Percentiles rank a stretch among this genome's conserved stretches.
phyloP scores from a whole-genome alignment of 2,329 filamentous ascomycete genomes.

The Claviceps fusiformis region DNA sequence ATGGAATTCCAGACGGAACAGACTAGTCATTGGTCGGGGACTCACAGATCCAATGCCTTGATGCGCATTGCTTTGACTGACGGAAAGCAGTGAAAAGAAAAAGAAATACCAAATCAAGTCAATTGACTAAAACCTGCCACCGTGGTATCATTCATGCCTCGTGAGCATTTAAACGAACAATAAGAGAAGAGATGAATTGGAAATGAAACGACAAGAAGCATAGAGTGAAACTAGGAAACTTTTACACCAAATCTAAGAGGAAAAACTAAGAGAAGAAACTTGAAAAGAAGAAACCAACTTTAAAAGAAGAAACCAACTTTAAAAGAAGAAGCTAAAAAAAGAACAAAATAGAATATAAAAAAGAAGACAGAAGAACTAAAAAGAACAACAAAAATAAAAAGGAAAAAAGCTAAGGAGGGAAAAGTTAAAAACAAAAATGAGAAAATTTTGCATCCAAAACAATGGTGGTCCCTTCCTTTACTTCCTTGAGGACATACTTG shows the following conservation, averaged over 20 bases:
- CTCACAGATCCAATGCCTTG: no score
- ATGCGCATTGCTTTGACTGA: no score
- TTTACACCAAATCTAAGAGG: neutral
- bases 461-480: conserved; percentile 4
- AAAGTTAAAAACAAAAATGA: no score
- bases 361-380: neutral
- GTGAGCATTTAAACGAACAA: neutral
- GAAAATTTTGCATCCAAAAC: neutral
- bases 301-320: no score
- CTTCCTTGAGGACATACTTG: conserved; percentile 10
- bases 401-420: no score
- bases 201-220: no score
- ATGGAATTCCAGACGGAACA: no score
- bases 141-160: neutral
- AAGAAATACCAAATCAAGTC: neutral
- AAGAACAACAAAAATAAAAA: neutral
- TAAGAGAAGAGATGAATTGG: no score
- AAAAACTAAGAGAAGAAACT: neutral
- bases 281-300: no score
- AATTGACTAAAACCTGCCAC: neutral
- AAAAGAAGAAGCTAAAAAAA: neutral
- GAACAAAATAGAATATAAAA: neutral
- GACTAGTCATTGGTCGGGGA: no score
- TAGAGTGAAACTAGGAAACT: no score
- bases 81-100: neutral